Evolutionary conservation across 768 basidiomycete genomes (phyloP).

Genomic region (Leccinum uliginosum): DNA sequence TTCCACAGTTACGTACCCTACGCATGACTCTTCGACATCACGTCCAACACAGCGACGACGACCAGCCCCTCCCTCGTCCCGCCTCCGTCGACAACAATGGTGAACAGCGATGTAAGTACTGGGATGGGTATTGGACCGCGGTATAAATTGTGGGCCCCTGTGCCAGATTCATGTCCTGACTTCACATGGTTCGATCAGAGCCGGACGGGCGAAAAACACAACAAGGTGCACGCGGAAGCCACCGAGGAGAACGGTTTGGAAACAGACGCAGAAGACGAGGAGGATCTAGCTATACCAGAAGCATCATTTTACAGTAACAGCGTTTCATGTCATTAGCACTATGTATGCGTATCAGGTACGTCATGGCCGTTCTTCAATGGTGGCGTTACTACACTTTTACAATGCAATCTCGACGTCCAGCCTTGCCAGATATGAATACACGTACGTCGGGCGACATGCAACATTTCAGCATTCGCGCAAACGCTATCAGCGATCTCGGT

Average conservation of each 20-base stretch:
- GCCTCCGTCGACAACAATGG: slow-evolving; percentile 34
- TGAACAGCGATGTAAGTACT: slow-evolving; percentile 76
- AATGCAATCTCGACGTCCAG: slow-evolving; percentile 83
- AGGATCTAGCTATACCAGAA: slow-evolving; percentile 27
- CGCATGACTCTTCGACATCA: slow-evolving; percentile 31
- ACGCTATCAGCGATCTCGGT: slow-evolving; percentile 82
- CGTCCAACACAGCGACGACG: slow-evolving; percentile 13
- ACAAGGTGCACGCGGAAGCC: slow-evolving; percentile 22
- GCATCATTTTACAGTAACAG: background rate
- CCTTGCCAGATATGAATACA: slow-evolving; percentile 83
- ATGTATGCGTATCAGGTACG: slow-evolving; percentile 14
- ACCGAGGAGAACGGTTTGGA: slow-evolving; percentile 29
- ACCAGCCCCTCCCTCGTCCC: slow-evolving; percentile 27
- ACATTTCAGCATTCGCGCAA: slow-evolving; percentile 84
- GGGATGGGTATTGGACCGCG: slow-evolving; percentile 85
- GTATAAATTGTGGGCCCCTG: slow-evolving; percentile 63
- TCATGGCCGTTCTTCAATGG: slow-evolving; percentile 1
- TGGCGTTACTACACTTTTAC: slow-evolving; percentile 24
- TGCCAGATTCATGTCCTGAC: background rate
- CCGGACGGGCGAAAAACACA: slow-evolving; percentile 15
- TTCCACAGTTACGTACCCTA: background rate
- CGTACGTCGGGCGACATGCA: slow-evolving; percentile 86
- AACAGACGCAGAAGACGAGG: slow-evolving; percentile 19
- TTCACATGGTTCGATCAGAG: slow-evolving; percentile 22
- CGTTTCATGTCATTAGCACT: background rate